These are phyloP conservation scores for Anthostomella pinea DNA, from an alignment of 2,329 filamentous ascomycete genomes.

Conservation along the genomic window DNA sequence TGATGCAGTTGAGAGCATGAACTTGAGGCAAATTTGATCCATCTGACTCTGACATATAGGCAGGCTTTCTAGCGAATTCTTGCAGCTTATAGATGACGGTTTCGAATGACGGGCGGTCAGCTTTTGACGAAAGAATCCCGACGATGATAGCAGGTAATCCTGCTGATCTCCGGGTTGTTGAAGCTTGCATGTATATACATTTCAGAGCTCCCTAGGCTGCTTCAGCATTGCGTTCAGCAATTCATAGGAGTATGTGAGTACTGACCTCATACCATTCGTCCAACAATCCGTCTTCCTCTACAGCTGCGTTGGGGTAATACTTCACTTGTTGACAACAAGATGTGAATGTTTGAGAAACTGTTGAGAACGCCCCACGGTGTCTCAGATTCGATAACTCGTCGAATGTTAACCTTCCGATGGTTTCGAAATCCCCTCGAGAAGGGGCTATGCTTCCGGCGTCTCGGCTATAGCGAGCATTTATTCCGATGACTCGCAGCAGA, in stretches of 20 bases:
- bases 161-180: constrained; percentile 85
- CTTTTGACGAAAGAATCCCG: constrained; percentile 70
- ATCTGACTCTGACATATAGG: constrained; percentile 54
- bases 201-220: constrained; percentile 55
- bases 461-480: constrained; percentile 49
- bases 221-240: constrained; percentile 10
- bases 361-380: constrained; percentile 90
- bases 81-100: constrained; percentile 63
- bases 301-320: constrained; percentile 36
- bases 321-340: constrained; percentile 69
- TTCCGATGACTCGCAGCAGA: constrained; percentile 62
- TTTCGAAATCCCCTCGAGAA: constrained; percentile 54
- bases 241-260: constrained; percentile 3
- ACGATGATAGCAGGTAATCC: constrained; percentile 86
- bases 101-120: constrained; percentile 58
- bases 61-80: constrained; percentile 53
- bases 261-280: constrained; percentile 68
- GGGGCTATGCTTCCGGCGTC: constrained; percentile 45
- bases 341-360: constrained; percentile 84
- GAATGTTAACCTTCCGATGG: constrained; percentile 73
- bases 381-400: constrained; percentile 77
- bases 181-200: constrained; percentile 72
- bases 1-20: constrained; percentile 90
- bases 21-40: constrained; percentile 79
- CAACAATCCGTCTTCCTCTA: constrained; percentile 47